Evolutionary conservation across 805 yeast genomes (phyloP), one percentile per base, ranked within the genome.

Genomic region (Candida ulmi): DNA sequence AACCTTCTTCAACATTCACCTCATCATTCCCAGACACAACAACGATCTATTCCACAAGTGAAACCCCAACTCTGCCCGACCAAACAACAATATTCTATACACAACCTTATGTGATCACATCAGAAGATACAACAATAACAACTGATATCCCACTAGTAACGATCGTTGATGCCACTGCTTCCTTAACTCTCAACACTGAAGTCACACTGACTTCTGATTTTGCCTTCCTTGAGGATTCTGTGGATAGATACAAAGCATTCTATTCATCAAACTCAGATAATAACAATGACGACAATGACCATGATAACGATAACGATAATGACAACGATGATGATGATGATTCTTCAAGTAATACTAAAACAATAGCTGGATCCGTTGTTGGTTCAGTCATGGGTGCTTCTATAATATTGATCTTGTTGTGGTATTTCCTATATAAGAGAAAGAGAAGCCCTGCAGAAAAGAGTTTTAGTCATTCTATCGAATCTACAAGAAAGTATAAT

Each of bases 341-440:
- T 2, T 15, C 26, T 18, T 19, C 27, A 4, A 23, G 13, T 17
- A 32, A 37, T 9, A 33, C 16, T 13, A 11, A 25, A 5, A 50
- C 51, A 1, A 47, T 55, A 35, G 55, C 54, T 5, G 60, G 60
- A 1, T 52, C 57, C 6, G 56, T 55, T 23, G 56, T 55, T 21
- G 60, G 60, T 4, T 38, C 54, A 9, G 49, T 53, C 18, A 42
- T 35, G 18, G 58, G 56, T n/a, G 37, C 42, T 2, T 33, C 39
- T 3, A n/a, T 49, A 1, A 21, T 50, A 2, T 11, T 54, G 4
- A 26, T 48, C 9, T 7, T 47, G 2, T 5, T 41, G 2, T 50
- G 58, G 55, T 42, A 34, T 17, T 32, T 41, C 29, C 18, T 47
- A 7, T 44, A 37, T 25, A 43, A 44, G 30, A 43, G 45, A 28